Evolutionary conservation across 805 yeast genomes (phyloP).

Genomic region (Hanseniaspora nectarophila): DNA sequence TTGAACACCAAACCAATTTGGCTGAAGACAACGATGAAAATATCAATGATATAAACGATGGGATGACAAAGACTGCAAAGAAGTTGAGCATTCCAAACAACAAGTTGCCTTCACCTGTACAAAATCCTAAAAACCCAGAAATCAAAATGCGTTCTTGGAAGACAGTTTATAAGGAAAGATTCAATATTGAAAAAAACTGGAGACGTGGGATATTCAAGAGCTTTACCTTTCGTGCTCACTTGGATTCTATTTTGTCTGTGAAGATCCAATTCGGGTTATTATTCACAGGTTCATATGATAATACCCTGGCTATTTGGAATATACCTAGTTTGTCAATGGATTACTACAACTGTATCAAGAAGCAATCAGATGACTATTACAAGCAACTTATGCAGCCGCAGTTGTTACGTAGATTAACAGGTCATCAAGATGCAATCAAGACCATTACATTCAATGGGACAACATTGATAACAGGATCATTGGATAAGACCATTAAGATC

Average conservation of each 20-base stretch:
- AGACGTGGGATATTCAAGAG: conserved; percentile 62
- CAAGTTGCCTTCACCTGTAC: not conserved
- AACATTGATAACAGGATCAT: conserved; percentile 82
- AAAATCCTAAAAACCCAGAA: conserved; percentile 13
- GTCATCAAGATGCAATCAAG: conserved; percentile 83
- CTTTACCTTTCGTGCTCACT: conserved; percentile 64
- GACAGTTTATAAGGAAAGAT: conserved; percentile 82
- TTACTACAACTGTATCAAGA: not conserved
- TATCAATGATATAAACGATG: not conserved
- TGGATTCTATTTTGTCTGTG: conserved; percentile 77
- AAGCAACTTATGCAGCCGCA: conserved; percentile 38
- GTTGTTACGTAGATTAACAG: conserved; percentile 61
- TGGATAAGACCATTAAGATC: conserved; percentile 82
- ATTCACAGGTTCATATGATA: conserved; percentile 87
- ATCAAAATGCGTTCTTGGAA: conserved; percentile 80
- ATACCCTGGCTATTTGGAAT: conserved; percentile 88
- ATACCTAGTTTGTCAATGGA: conserved; percentile 25
- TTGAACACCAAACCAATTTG: conserved; percentile 7
- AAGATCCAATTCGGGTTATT: conserved; percentile 70
- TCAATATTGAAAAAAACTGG: conserved; percentile 89
- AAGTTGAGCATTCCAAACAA: no score
- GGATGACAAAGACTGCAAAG: no score
- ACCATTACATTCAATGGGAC: conserved; percentile 76
- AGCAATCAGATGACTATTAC: not conserved
- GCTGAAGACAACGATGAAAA: conserved; percentile 1